Base-by-base conservation (phyloP, 345 rosid genomes). In the Gossypium stocksii region DNA sequence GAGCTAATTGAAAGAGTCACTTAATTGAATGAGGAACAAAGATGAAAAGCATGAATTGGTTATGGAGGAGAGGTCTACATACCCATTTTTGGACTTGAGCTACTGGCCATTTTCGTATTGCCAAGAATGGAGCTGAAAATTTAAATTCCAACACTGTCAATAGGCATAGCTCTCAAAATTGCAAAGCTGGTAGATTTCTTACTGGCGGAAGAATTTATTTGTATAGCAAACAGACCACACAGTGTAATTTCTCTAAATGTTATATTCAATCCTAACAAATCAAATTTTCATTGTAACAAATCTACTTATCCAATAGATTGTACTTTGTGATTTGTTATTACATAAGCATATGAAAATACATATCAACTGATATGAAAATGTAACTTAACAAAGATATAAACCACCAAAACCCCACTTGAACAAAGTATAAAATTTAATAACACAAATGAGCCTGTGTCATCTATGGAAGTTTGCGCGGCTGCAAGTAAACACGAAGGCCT, bases 401-500 rank as follows among this genome's bases (percentile, higher is more conserved):
- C 72, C 59, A 68, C 69, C 48, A 45, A 52, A 2, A 66, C 13
- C 4, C 23, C 48, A 69, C 5, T 54, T 51, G 22, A 16, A n/a
- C 45, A 15, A 16, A 41, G 23, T 8, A 9, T 29, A 48, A 70
- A 45, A 2, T 46, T 20, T 65, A 19, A 1, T 43, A 63, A 80
- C 9, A 41, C 79, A 51, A 64, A 13, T 46, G 71, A 2, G 2
- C 19, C 17, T 10, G 7, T 7, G 41, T 34, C 7, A 34, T 61
- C 70, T 48, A 48, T 15, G 76, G 69, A 73, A 83, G 86, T 2
- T 15, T 76, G 71, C 98, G 97, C 58, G 93, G 95, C 63, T 87
- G 89, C 92, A 93, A 79, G 86, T 82, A 72, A 2, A 93, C 90
- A 44, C 83, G 86, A 64, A 93, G 87, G 23, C 98, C 97, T 11